A percentile compares a stretch with the other conserved stretches of the same genome.
These are phyloP conservation scores for Knoxia roxburghii DNA, from an alignment of 257 asterid species.

Conservation along the genomic window DNA sequence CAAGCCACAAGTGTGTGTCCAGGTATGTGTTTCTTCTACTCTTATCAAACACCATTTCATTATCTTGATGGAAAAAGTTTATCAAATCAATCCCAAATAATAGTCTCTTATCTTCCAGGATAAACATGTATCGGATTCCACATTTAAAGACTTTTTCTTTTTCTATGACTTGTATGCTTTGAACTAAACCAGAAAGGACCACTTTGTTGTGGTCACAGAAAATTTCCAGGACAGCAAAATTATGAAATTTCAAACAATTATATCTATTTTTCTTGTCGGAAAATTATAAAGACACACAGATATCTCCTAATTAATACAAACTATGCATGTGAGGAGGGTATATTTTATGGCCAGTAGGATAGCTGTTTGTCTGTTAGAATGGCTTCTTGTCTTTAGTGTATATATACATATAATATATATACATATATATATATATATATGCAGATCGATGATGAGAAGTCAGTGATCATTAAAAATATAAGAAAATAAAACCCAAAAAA, in stretches of 20 bases:
- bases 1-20: not conserved
- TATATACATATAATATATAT: not conserved
- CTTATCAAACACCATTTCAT: no score
- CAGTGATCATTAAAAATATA: no score
- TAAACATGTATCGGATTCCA: not conserved
- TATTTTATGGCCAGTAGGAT: not conserved
- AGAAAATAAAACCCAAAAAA: no score
- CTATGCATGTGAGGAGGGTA: not conserved
- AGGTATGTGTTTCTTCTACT: slow-evolving; percentile 1
- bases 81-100: no score
- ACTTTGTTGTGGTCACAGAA: not conserved
- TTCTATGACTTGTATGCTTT: not conserved
- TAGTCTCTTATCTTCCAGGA: not conserved
- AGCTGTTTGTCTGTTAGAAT: not conserved
- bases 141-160: not conserved
- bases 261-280: not conserved
- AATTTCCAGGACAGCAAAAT: not conserved
- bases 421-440: no score
- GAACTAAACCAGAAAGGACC: slow-evolving; percentile 2
- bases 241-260: not conserved
- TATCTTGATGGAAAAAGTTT: no score
- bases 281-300: not conserved
- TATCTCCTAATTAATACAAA: not conserved
- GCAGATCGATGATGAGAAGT: not conserved
- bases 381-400: not conserved